phyloP scores from a whole-genome alignment of 441 rosid species.

The Arabidopsis hybrid region DNA sequence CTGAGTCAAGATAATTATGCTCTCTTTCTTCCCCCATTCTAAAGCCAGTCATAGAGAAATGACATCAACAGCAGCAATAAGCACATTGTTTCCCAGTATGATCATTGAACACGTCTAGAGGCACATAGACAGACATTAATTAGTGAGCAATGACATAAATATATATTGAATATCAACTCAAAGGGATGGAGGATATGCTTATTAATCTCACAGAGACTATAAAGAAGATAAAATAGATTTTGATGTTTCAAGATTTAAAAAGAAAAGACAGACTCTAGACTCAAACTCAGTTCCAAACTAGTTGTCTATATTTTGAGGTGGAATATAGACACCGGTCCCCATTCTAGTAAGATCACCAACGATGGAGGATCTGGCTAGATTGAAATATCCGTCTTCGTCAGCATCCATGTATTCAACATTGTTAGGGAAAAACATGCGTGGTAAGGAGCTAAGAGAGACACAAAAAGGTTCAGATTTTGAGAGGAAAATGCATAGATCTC shows the following conservation, averaged over 20 bases:
- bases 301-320: not conserved
- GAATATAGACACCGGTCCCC: not conserved
- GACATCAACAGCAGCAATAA: too few relatives aligned
- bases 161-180: too few relatives aligned
- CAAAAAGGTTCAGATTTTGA: not conserved
- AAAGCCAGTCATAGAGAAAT: too few relatives aligned
- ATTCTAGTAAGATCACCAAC: not conserved
- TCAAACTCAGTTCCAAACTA: not conserved
- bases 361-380: not conserved
- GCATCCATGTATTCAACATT: not conserved
- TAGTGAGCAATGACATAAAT: too few relatives aligned
- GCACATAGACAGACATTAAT: too few relatives aligned
- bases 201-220: not conserved
- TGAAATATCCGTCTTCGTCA: not conserved
- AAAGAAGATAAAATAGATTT: too few relatives aligned
- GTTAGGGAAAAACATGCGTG: not conserved
- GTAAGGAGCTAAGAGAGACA: not conserved
- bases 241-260: not conserved
- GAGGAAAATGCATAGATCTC: conserved; percentile 14
- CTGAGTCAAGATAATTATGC: too few relatives aligned
- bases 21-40: too few relatives aligned
- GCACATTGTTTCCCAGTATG: too few relatives aligned
- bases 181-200: not conserved
- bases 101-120: too few relatives aligned
- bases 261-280: not conserved